phyloP scores from a whole-genome alignment of 225 moss, liverwort and hornwort species.

The Takakia lepidozioides region DNA sequence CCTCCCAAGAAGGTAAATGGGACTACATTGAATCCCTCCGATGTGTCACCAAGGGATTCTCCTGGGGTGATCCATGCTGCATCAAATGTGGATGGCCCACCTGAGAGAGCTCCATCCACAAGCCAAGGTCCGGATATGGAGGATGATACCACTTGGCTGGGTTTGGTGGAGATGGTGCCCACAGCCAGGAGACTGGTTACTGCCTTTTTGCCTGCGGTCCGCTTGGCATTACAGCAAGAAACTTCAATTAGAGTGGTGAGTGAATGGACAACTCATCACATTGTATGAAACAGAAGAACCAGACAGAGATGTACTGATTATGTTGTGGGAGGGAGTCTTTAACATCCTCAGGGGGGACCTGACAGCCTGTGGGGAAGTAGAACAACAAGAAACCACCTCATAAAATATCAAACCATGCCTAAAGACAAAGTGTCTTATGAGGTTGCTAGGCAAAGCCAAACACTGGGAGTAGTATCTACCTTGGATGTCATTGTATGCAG shows the following conservation, averaged over 20 bases:
- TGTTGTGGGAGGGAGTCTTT: too few relatives aligned
- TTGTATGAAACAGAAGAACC: too few relatives aligned
- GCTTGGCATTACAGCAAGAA: constrained; percentile 72
- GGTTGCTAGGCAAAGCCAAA: too few relatives aligned
- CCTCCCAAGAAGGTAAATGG: constrained; percentile 37
- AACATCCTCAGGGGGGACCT: too few relatives aligned
- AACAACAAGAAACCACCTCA: too few relatives aligned
- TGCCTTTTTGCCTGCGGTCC: constrained; percentile 65
- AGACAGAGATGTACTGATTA: too few relatives aligned
- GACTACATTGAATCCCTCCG: constrained; percentile 26
- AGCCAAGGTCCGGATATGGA: constrained; percentile 26
- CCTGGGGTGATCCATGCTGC: constrained; percentile 40
- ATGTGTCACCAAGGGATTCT: constrained; percentile 48
- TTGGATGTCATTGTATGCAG: too few relatives aligned
- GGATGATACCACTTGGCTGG: constrained; percentile 78
- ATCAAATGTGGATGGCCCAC: constrained; percentile 18
- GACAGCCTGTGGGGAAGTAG: too few relatives aligned
- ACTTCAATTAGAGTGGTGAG: constrained; percentile 75
- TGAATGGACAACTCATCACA: constrained; percentile 9
- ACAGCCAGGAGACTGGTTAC: constrained; percentile 55
- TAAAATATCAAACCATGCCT: too few relatives aligned
- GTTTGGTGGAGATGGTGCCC: constrained; percentile 47
- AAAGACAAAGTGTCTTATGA: too few relatives aligned
- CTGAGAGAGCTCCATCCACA: constrained; percentile 22
- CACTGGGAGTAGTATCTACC: too few relatives aligned